phyloP scores from a whole-genome alignment of 441 rosid genomes.

The Gossypium armourianum region DNA sequence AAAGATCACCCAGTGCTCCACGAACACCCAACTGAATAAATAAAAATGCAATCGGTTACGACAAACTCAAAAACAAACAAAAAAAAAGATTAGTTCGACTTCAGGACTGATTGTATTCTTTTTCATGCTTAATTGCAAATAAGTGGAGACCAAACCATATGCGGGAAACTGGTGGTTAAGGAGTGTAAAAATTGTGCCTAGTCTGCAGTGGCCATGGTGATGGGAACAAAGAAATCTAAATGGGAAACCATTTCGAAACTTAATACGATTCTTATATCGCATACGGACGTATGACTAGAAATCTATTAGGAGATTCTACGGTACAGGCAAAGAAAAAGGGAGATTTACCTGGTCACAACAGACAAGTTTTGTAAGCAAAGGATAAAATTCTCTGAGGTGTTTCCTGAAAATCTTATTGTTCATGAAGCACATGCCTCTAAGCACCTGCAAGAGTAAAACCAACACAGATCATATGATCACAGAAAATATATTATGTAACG shows the following conservation, averaged over 20 bases:
- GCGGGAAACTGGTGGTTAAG: background rate
- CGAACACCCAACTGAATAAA: slow-evolving; percentile 77
- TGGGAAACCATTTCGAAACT: background rate
- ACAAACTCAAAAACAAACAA: background rate
- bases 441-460: slow-evolving; percentile 51
- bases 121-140: background rate
- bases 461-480: background rate
- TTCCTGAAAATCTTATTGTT: slow-evolving; percentile 68
- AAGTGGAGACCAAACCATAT: background rate
- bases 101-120: background rate
- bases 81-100: background rate
- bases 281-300: background rate
- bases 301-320: slow-evolving; percentile 1
- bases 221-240: background rate
- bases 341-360: slow-evolving; percentile 89
- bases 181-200: background rate
- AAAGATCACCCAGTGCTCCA: slow-evolving; percentile 79
- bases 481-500: background rate
- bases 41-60: background rate
- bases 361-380: slow-evolving; percentile 80
- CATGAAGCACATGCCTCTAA: slow-evolving; percentile 91
- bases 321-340: slow-evolving; percentile 1
- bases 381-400: slow-evolving; percentile 85
- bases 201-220: background rate
- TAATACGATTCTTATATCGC: background rate